Percentiles rank a stretch among this genome's conserved stretches.
Evolutionary conservation across 1,284 basidiomycete species (phyloP).

Genomic region (Phellopilus nigrolimitatus): DNA sequence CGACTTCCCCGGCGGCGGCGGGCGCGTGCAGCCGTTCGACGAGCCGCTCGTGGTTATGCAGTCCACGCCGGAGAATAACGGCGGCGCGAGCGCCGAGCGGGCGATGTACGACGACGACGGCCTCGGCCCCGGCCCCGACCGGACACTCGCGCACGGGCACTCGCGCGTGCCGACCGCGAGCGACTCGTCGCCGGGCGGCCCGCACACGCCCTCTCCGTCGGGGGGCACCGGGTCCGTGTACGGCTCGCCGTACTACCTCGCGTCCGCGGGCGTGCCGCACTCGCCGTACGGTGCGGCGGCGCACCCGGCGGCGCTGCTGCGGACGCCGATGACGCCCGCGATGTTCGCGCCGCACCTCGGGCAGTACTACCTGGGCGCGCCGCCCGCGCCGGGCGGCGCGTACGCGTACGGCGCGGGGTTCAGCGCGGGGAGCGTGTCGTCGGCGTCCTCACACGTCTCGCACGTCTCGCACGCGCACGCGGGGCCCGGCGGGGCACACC

Average conservation of each 20-base stretch:
- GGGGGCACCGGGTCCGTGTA: conserved; percentile 3
- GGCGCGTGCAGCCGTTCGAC: background rate
- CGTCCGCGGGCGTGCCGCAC: background rate
- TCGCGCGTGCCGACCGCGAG: conserved; percentile 7
- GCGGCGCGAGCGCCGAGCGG: background rate
- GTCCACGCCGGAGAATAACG: conserved; percentile 4
- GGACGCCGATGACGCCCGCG: background rate
- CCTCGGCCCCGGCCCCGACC: background rate
- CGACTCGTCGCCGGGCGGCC: conserved; percentile 6
- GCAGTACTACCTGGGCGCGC: conserved; percentile 5
- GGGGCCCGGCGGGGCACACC: background rate
- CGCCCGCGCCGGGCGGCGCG: background rate
- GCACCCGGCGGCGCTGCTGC: background rate
- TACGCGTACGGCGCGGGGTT: background rate
- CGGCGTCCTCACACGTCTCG: conserved; percentile 1
- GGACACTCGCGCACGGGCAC: background rate
- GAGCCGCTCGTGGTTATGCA: background rate
- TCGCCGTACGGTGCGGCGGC: background rate
- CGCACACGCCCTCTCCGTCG: conserved; percentile 3
- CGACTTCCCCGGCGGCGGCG: background rate
- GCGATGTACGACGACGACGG: background rate
- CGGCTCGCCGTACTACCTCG: background rate
- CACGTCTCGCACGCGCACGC: background rate
- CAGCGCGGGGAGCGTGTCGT: conserved; percentile 1
- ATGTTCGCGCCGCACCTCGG: conserved; percentile 2